Conservation (phyloP, 2,329 filamentous ascomycete genomes). For the Trichoderma sp. region DNA sequence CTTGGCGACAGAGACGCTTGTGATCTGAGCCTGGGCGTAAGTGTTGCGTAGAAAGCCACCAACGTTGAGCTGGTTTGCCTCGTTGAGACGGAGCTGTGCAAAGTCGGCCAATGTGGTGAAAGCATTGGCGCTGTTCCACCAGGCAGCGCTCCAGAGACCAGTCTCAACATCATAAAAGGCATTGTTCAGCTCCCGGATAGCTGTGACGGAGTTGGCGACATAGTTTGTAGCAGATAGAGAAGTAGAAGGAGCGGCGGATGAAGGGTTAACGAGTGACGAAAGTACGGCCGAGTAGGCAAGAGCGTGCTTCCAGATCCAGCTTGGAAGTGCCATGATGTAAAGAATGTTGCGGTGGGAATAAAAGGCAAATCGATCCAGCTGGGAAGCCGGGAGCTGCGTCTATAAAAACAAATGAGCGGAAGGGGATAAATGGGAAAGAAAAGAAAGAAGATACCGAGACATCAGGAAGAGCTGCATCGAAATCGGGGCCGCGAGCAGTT, state of each 20-base stretch:
- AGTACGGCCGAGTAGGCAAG: conserved; percentile 14
- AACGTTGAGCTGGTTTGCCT: conserved; percentile 40
- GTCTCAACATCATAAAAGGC: conserved; percentile 58
- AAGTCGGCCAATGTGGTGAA: conserved; percentile 62
- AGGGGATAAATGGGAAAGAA: not conserved
- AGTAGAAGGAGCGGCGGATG: conserved; percentile 10
- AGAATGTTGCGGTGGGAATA: not conserved
- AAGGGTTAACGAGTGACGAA: conserved; percentile 1
- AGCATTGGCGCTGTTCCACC: conserved; percentile 73
- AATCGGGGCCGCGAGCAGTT: conserved; percentile 4
- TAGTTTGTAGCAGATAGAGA: conserved; percentile 10
- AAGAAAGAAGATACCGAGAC: not conserved
- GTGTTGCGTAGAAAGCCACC: conserved; percentile 45
- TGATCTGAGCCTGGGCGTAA: conserved; percentile 45
- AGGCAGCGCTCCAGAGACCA: conserved; percentile 64
- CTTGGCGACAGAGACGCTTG: conserved; percentile 40
- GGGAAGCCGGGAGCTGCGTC: conserved; percentile 8
- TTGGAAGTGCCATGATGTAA: conserved; percentile 17
- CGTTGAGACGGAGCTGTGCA: conserved; percentile 34
- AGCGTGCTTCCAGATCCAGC: conserved; percentile 19
- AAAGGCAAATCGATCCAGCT: conserved; percentile 7
- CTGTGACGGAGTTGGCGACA: conserved; percentile 11
- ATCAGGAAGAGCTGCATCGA: not conserved
- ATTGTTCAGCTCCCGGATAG: conserved; percentile 45
- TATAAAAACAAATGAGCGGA: not conserved